Base-by-base conservation (phyloP, 139 green algal genomes). In the Micractinium sp. region DNA sequence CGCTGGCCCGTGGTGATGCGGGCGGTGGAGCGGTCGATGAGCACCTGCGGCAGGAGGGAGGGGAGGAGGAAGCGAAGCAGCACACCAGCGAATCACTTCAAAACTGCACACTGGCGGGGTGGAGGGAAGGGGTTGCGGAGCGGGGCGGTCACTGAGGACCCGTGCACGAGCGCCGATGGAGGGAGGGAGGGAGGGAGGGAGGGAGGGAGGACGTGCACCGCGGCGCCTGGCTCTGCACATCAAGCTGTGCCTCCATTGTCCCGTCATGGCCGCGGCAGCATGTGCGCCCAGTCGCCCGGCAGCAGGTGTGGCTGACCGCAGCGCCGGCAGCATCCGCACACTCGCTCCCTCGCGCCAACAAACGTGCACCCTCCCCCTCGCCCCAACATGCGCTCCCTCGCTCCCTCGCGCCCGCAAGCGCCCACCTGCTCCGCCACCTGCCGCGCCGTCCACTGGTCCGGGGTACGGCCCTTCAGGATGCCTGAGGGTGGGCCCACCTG, bases 21-120 rank as follows among this genome's bases (percentile, higher is more conserved):
- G 0, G 91, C 94, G 3, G 96, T 98, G n/a, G 96, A 97, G 90
- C 95, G 92, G 93, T 98, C 96, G 9, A 94, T 87, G 1, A 98
- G 93, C 82, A 98, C 94, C 76, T 81, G 76, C 1, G 23, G 9
- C 67, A 56, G 47, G 47, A 56, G 14, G 63, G 63, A 7, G 63
- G 63, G 63, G 63, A 20, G 23, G 63, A n/a, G 63, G 22, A 20
- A 73, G n/a, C n/a, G n/a, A n/a, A n/a, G n/a, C n/a, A n/a, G n/a
- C n/a, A n/a, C n/a, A n/a, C n/a, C n/a, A n/a, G n/a, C n/a, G n/a
- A n/a, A n/a, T n/a, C n/a, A n/a, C n/a, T n/a, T n/a, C n/a, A n/a
- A n/a, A n/a, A n/a, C n/a, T n/a, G n/a, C n/a, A n/a, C n/a, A n/a
- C n/a, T n/a, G 7, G 22, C 20, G 63, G 22, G 63, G 63, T 29